phyloP scores from a whole-genome alignment of 2,329 filamentous ascomycete species.

The Fusarium citri region DNA sequence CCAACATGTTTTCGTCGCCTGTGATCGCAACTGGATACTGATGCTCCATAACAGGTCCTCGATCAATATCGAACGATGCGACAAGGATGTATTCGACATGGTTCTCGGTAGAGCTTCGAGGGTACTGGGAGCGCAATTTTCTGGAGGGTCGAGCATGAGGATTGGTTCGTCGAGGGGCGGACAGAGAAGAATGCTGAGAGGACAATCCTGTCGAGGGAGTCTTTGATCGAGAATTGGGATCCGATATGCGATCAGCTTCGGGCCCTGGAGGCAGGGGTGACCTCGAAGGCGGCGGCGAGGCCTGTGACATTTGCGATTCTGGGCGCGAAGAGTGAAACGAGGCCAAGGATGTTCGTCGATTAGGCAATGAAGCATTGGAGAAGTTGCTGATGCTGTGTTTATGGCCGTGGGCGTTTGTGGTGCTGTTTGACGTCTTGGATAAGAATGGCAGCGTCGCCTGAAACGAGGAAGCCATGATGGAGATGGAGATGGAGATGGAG shows the following conservation, averaged over 20 bases:
- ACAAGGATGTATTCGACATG: slow-evolving; percentile 99
- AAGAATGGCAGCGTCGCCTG: slow-evolving; percentile 57
- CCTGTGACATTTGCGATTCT: slow-evolving; percentile 67
- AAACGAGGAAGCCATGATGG: slow-evolving; percentile 45
- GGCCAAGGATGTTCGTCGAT: slow-evolving; percentile 68
- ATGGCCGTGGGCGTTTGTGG: slow-evolving; percentile 43
- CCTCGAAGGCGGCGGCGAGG: slow-evolving; percentile 64
- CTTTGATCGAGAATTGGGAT: slow-evolving; percentile 70
- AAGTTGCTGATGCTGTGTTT: slow-evolving; percentile 51
- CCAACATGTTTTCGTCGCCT: slow-evolving; percentile 97
- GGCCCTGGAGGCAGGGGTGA: slow-evolving; percentile 64
- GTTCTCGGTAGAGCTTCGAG: slow-evolving; percentile 79
- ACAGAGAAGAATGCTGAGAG: slow-evolving; percentile 71
- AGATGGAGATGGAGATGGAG: slow-evolving; percentile 1
- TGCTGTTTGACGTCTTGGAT: slow-evolving; percentile 50
- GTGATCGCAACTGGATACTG: slow-evolving; percentile 96
- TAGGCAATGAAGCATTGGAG: slow-evolving; percentile 49
- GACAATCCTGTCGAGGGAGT: slow-evolving; percentile 70
- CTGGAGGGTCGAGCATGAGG: slow-evolving; percentile 63
- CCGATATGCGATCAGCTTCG: slow-evolving; percentile 67
- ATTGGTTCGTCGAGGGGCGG: slow-evolving; percentile 62
- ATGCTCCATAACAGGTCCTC: slow-evolving; percentile 97
- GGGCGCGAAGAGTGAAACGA: slow-evolving; percentile 72
- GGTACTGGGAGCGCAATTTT: slow-evolving; percentile 79
- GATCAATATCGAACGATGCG: slow-evolving; percentile 96